Evolutionary conservation across 2,329 filamentous ascomycete genomes (phyloP), one percentile per base, ranked within the genome.

Genomic region (Fusarium sp.): DNA sequence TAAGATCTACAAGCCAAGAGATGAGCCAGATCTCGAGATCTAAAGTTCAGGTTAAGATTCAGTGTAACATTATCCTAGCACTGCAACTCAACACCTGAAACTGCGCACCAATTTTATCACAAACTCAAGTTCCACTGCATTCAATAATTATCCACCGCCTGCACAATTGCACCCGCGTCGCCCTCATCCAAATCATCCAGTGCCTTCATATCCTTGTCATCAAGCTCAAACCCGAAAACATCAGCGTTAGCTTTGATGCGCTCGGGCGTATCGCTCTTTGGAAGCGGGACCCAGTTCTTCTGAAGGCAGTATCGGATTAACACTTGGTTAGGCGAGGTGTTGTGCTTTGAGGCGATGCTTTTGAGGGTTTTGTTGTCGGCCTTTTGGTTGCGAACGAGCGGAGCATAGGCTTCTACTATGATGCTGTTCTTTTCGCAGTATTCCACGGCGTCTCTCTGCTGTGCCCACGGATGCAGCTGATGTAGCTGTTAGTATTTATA

Each of bases 351-450:
- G 1, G 89, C 88, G 41, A 93, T 83, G 4, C 81, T 79, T 5
- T 85, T 83, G 4, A 94, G 82, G 0, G 86, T 89, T 61, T 86
- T 81, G 74, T 94, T 89, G 24, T 89, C 83, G 11, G 77, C 73
- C n/a, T 77, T 79, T 32, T 70, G 42, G 45, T 80, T 81, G 13
- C 80, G 75, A 12, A 79, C 81, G 4, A 83, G 71, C 4, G 82
- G 82, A 18, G 80, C 80, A 32, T 82, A 83, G 6, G 82, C 82
- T 72, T 83, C 76, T 8, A 83, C 63, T 6, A 78, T 41, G 84
- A 96, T 95, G 79, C 91, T 92, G 81, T 95, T 87, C 84, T 93
- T 91, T 87, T 94, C 92, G 89, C 94, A 96, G 69, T 82, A 83
- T 14, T 74, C 73, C 1, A 81, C 80, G 24, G 80, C 78, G 5